Percentiles rank a stretch among this genome's conserved stretches.
Conservation (phyloP, 345 rosid genomes). For the Populus ilicifolia region DNA sequence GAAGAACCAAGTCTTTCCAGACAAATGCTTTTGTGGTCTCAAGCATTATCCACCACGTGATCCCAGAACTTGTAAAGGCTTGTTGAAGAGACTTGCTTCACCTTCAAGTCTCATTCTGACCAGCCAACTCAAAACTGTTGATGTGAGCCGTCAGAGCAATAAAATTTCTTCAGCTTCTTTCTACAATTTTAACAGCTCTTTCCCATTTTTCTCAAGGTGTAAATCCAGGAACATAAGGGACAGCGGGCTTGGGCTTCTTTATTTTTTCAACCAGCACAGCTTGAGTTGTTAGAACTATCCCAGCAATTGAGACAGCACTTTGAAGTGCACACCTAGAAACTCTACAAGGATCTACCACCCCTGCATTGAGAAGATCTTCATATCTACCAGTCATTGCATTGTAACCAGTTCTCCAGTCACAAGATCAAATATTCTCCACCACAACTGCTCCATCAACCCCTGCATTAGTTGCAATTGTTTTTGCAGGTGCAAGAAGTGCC, state of each 20-base stretch:
- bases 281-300: neutral
- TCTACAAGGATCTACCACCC: conserved; percentile 70
- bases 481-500: too few species aligned
- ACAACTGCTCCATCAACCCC: too few species aligned
- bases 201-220: conserved; percentile 27
- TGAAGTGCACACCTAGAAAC: conserved; percentile 80
- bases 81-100: neutral
- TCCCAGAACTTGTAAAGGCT: neutral
- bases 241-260: conserved; percentile 52
- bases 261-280: conserved; percentile 61
- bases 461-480: too few species aligned
- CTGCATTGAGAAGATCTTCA: conserved; percentile 68
- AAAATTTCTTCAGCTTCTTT: neutral
- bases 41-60: neutral
- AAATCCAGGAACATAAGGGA: conserved; percentile 74
- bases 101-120: neutral
- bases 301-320: conserved; percentile 78
- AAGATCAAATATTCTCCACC: too few species aligned
- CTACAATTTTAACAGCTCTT: neutral
- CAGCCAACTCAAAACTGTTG: neutral
- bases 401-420: too few species aligned
- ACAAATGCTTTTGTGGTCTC: neutral
- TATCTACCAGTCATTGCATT: conserved; percentile 59
- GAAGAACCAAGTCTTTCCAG: neutral
- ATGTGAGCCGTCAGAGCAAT: neutral